These are phyloP conservation scores for Amanita molliuscula DNA, from an alignment of 768 basidiomycete genomes.

Conservation along the genomic window DNA sequence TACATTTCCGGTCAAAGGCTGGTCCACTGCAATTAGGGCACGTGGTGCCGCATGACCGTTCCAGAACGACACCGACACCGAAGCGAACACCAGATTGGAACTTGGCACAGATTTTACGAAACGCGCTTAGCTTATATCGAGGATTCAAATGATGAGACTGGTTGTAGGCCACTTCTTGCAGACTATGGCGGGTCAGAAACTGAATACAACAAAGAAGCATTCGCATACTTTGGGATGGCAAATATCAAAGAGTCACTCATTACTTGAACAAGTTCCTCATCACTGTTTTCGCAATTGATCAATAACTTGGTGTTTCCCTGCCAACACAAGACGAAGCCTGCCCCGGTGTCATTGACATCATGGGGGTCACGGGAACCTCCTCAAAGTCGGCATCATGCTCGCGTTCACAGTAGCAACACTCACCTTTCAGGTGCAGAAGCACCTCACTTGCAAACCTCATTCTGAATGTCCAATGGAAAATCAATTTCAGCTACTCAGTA, in stretches of 20 bases:
- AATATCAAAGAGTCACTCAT: slow-evolving; percentile 72
- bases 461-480: slow-evolving; percentile 75
- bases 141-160: slow-evolving; percentile 3
- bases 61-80: slow-evolving; percentile 75
- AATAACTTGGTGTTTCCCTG: slow-evolving; percentile 61
- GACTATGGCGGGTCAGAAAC: slow-evolving; percentile 8
- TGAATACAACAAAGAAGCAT: not conserved
- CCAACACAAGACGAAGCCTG: slow-evolving; percentile 86
- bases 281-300: slow-evolving; percentile 60
- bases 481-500: slow-evolving; percentile 47
- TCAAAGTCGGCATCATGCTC: not conserved
- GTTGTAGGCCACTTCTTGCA: slow-evolving; percentile 16
- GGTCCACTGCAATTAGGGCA: slow-evolving; percentile 54
- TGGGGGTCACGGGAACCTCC: slow-evolving; percentile 81
- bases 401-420: slow-evolving; percentile 5
- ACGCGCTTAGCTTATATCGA: slow-evolving; percentile 18
- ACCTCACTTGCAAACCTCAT: slow-evolving; percentile 62
- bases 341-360: slow-evolving; percentile 53
- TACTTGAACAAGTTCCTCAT: slow-evolving; percentile 76
- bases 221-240: slow-evolving; percentile 72
- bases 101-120: slow-evolving; percentile 74
- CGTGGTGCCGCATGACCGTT: slow-evolving; percentile 67
- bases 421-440: slow-evolving; percentile 82
- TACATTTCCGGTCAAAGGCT: slow-evolving; percentile 67
- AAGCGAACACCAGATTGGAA: slow-evolving; percentile 78